Evolutionary conservation across 2,329 filamentous ascomycete genomes (phyloP).

Genomic region (Botrytis paeoniae): DNA sequence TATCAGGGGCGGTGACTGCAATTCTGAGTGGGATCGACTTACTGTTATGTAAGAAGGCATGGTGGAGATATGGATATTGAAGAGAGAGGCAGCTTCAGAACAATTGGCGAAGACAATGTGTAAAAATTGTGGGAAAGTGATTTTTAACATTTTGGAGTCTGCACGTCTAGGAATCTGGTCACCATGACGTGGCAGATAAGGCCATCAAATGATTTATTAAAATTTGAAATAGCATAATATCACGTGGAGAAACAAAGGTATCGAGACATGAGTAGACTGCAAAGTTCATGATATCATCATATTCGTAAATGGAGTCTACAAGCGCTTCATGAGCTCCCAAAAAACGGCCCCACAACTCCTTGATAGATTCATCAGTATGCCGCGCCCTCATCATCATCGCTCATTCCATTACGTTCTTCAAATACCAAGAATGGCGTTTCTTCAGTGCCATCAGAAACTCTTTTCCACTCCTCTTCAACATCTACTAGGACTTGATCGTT

Average conservation of each 20-base stretch:
- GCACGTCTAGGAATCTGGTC: neutral
- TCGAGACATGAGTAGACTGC: neutral
- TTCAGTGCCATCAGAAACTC: conserved; percentile 42
- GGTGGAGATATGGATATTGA: neutral
- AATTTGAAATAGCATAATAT: neutral
- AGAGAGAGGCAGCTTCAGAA: neutral
- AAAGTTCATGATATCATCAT: conserved; percentile 6
- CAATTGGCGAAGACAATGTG: neutral
- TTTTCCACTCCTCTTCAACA: conserved; percentile 70
- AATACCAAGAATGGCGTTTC: conserved; percentile 68
- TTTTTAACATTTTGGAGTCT: neutral
- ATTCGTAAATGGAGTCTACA: conserved; percentile 12
- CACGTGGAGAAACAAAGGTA: neutral
- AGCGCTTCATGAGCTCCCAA: neutral
- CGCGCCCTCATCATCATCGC: conserved; percentile 53
- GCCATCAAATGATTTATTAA: no score
- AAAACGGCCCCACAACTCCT: neutral
- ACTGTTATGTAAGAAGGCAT: neutral
- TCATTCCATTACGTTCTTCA: conserved; percentile 64
- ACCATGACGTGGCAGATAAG: neutral
- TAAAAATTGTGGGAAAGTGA: neutral
- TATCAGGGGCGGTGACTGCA: neutral
- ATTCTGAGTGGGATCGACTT: neutral
- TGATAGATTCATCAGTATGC: conserved; percentile 23
- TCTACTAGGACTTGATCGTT: conserved; percentile 66